Evolutionary conservation across 352 stramenopile species (phyloP).

Genomic region (Globisporangium cylindrosporum): DNA sequence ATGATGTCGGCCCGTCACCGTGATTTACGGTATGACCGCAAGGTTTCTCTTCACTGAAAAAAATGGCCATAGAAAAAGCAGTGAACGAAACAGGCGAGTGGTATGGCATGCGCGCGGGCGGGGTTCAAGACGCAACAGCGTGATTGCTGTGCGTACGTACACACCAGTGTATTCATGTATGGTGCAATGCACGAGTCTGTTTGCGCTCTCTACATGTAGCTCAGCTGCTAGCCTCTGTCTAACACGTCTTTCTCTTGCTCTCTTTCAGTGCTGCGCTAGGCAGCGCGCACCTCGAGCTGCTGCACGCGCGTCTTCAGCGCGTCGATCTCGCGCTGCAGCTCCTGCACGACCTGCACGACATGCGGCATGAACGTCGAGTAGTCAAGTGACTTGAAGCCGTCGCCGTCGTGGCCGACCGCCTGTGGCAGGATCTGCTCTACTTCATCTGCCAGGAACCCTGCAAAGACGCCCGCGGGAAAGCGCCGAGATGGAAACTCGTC

Average conservation of each 20-base stretch:
- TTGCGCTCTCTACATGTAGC: background rate
- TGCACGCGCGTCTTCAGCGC: conserved; percentile 15
- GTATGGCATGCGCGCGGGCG: no score
- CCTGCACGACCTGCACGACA: conserved; percentile 53
- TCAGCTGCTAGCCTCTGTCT: background rate
- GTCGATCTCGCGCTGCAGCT: conserved; percentile 35
- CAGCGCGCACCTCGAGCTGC: conserved; percentile 18
- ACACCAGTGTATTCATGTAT: no score
- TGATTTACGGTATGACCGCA: no score
- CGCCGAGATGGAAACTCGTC: conserved; percentile 39
- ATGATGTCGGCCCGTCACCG: no score
- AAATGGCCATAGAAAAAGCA: no score
- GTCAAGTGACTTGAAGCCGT: conserved; percentile 52
- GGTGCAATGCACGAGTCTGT: no score
- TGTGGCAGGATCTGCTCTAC: conserved; percentile 52
- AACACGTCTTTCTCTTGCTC: background rate
- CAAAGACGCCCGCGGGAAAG: conserved; percentile 34
- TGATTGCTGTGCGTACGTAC: no score
- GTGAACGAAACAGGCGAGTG: no score
- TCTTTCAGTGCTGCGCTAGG: background rate
- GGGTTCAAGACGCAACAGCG: no score
- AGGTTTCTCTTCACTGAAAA: no score
- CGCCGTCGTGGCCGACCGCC: conserved; percentile 44
- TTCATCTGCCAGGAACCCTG: conserved; percentile 69
- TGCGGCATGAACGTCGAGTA: conserved; percentile 60